phyloP scores from a whole-genome alignment of 495 filamentous ascomycete species.

The Penicillium antarcticum region DNA sequence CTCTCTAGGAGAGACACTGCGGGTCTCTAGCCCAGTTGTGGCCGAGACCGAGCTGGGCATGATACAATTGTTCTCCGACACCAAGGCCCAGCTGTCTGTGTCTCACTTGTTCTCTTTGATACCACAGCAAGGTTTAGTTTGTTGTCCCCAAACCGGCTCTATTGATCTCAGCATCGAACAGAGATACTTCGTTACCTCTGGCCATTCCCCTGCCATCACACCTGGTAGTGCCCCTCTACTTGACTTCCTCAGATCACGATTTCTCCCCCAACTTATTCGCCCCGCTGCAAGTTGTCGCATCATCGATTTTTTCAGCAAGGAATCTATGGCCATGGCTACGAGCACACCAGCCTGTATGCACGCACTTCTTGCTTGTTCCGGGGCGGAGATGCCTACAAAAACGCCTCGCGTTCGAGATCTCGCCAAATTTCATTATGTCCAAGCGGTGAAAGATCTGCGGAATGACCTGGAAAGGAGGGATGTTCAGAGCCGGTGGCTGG shows the following conservation, averaged over 20 bases:
- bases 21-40: neutral
- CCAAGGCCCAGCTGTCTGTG: no score
- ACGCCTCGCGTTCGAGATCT: slow-evolving; percentile 2
- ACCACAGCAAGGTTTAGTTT: no score
- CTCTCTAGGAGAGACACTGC: neutral
- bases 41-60: no score
- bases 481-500: slow-evolving; percentile 1
- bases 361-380: slow-evolving; percentile 22
- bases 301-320: slow-evolving; percentile 8
- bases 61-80: no score
- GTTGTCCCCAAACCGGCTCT: no score
- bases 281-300: slow-evolving; percentile 6
- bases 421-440: slow-evolving; percentile 12
- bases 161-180: neutral
- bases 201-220: slow-evolving; percentile 7
- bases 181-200: neutral
- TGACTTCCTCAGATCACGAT: slow-evolving; percentile 14
- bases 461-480: neutral
- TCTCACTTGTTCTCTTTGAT: no score
- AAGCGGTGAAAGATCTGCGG: slow-evolving; percentile 11
- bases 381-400: slow-evolving; percentile 18
- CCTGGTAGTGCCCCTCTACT: slow-evolving; percentile 12
- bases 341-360: slow-evolving; percentile 16
- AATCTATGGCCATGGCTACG: slow-evolving; percentile 12
- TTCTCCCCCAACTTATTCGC: slow-evolving; percentile 17